These are phyloP conservation scores for Trichocomaceae sp. DNA, from an alignment of 2,329 filamentous ascomycete species.

Conservation along the genomic window DNA sequence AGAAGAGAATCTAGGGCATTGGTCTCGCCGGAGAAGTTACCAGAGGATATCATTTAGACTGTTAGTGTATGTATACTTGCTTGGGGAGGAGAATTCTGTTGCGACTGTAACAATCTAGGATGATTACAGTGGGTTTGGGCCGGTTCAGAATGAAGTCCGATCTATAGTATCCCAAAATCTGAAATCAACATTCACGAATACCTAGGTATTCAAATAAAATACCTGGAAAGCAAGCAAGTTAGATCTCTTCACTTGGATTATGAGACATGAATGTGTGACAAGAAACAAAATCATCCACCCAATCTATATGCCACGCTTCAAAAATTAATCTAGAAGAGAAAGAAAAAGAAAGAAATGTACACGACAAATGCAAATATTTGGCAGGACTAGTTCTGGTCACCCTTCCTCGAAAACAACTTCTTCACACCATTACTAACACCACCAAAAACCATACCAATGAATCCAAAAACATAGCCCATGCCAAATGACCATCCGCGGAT, in stretches of 20 bases:
- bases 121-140: too few species aligned
- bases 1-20: too few species aligned
- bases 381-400: background rate
- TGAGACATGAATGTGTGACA: background rate
- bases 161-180: background rate
- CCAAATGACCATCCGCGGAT: slow-evolving; percentile 67
- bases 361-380: background rate
- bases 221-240: background rate
- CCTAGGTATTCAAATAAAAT: background rate
- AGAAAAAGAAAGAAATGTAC: background rate
- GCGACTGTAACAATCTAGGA: too few species aligned
- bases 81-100: too few species aligned
- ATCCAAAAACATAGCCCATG: slow-evolving; percentile 51
- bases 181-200: background rate
- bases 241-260: background rate
- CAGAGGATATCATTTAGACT: too few species aligned
- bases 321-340: background rate
- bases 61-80: too few species aligned
- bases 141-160: background rate
- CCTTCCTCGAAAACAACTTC: slow-evolving; percentile 4
- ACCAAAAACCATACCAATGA: slow-evolving; percentile 37
- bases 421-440: slow-evolving; percentile 20
- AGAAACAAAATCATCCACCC: background rate
- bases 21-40: too few species aligned
- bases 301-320: background rate